Conservation (phyloP, 352 stramenopile genomes). For the Globisporangium orthogonon region DNA sequence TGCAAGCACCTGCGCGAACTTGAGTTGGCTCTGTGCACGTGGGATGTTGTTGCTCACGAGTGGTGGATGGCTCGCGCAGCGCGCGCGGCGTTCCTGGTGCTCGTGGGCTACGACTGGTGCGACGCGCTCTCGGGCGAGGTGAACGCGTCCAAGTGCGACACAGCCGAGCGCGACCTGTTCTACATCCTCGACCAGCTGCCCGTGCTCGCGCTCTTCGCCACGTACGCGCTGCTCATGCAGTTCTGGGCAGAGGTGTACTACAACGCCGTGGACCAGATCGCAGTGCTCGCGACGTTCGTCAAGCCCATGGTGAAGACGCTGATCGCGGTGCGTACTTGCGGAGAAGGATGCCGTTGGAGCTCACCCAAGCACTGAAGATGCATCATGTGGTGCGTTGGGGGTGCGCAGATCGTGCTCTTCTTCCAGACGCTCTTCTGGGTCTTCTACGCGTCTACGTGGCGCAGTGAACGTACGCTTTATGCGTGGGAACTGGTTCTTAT, state of each 20-base stretch:
- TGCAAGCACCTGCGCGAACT: background rate
- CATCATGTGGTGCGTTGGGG: no score
- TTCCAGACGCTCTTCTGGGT: slow-evolving; percentile 69
- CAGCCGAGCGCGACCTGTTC: slow-evolving; percentile 69
- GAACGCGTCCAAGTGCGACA: slow-evolving; percentile 44
- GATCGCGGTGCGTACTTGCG: slow-evolving; percentile 37
- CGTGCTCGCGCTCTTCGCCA: slow-evolving; percentile 76
- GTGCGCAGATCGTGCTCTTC: slow-evolving; percentile 39
- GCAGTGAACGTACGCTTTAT: slow-evolving; percentile 49
- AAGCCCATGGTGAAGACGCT: slow-evolving; percentile 63
- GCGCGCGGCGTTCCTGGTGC: slow-evolving; percentile 58
- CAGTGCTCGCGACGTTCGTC: slow-evolving; percentile 48
- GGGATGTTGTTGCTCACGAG: no score
- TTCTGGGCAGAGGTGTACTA: slow-evolving; percentile 90
- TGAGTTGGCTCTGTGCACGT: no score
- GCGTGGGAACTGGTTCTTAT: background rate
- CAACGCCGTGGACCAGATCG: slow-evolving; percentile 75
- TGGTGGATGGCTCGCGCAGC: slow-evolving; percentile 16
- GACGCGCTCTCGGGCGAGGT: slow-evolving; percentile 66
- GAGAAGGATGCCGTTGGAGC: background rate
- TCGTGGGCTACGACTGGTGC: slow-evolving; percentile 81
- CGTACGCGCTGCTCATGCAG: slow-evolving; percentile 78
- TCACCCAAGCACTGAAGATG: background rate
- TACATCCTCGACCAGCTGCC: slow-evolving; percentile 83
- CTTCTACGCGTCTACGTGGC: slow-evolving; percentile 72